These are phyloP conservation scores for Fusarium albosuccineum DNA, from an alignment of 2,329 filamentous ascomycete genomes.

Conservation along the genomic window DNA sequence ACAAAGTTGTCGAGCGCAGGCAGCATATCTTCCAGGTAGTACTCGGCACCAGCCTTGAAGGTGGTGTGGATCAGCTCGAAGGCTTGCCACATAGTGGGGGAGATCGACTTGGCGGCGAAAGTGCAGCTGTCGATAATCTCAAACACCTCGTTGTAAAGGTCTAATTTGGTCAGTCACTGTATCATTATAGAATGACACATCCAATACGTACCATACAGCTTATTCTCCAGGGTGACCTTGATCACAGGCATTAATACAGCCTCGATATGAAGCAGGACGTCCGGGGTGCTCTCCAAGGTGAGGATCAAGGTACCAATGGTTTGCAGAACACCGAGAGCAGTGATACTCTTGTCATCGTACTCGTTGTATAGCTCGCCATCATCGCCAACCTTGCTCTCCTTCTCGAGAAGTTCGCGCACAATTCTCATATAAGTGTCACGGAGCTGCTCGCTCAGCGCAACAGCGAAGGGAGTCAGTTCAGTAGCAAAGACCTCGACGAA, in stretches of 20 bases:
- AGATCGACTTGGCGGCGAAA: slow-evolving; percentile 96
- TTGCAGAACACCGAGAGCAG: slow-evolving; percentile 93
- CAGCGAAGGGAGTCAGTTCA: slow-evolving; percentile 95
- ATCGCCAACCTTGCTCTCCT: slow-evolving; percentile 81
- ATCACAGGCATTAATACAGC: slow-evolving; percentile 98
- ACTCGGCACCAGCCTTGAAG: slow-evolving; percentile 96
- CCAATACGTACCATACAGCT: slow-evolving; percentile 81
- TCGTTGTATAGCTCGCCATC: slow-evolving; percentile 87
- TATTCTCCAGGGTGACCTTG: slow-evolving; percentile 95
- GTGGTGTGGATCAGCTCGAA: slow-evolving; percentile 97
- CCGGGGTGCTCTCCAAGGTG: slow-evolving; percentile 95
- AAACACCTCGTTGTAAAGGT: slow-evolving; percentile 98
- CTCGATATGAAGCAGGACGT: slow-evolving; percentile 94
- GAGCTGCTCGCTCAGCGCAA: slow-evolving; percentile 94
- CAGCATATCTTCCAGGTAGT: slow-evolving; percentile 99
- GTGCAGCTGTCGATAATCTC: slow-evolving; percentile 99
- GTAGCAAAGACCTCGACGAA: slow-evolving; percentile 99
- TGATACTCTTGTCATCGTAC: slow-evolving; percentile 99
- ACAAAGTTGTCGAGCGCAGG: slow-evolving; percentile 98
- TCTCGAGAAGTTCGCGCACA: slow-evolving; percentile 89
- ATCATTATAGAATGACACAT: background rate
- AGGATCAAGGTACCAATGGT: slow-evolving; percentile 98
- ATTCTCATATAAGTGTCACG: slow-evolving; percentile 97
- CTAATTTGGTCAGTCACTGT: slow-evolving; percentile 56
- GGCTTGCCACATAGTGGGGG: slow-evolving; percentile 97